Percentiles rank a stretch among this genome's conserved stretches.
phyloP scores from a whole-genome alignment of 1,139 yeast genomes.

The Meyerozyma smithsonii region DNA sequence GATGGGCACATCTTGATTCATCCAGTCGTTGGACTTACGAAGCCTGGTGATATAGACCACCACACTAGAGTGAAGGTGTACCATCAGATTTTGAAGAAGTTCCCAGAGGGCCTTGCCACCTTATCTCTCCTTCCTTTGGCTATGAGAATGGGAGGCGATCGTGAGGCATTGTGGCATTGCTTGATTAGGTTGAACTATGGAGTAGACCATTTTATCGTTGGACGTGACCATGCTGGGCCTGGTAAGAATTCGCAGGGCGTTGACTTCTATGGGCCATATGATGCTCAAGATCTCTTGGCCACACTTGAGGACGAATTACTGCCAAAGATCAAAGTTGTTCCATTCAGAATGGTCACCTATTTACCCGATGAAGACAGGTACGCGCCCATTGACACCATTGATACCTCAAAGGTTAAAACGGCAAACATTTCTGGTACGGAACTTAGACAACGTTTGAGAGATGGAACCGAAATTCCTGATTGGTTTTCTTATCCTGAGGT shows the following conservation, averaged over 20 bases:
- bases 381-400: conserved; percentile 91
- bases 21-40: conserved; percentile 95
- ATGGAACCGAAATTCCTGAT: conserved; percentile 85
- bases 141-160: conserved; percentile 99
- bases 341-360: conserved; percentile 95
- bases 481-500: conserved; percentile 99
- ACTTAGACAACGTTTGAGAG: conserved; percentile 79
- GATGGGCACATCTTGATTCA: conserved; percentile 75
- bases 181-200: conserved; percentile 95
- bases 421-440: conserved; percentile 95
- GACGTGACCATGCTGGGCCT: conserved; percentile 98
- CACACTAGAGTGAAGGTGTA: conserved; percentile 96
- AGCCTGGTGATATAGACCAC: conserved; percentile 97
- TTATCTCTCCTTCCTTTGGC: conserved; percentile 88
- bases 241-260: conserved; percentile 91
- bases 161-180: conserved; percentile 98
- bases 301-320: conserved; percentile 70
- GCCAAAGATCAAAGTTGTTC: conserved; percentile 72
- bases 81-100: conserved; percentile 84
- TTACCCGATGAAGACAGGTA: conserved; percentile 93
- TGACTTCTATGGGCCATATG: conserved; percentile 95
- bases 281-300: conserved; percentile 87
- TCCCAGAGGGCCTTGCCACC: conserved; percentile 91
- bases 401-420: conserved; percentile 66
- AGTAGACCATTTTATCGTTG: conserved; percentile 94